A percentile compares a stretch with the other conserved stretches of the same genome.
Evolutionary conservation across 2,329 filamentous ascomycete genomes (phyloP).

Genomic region (Fusarium palustre): DNA sequence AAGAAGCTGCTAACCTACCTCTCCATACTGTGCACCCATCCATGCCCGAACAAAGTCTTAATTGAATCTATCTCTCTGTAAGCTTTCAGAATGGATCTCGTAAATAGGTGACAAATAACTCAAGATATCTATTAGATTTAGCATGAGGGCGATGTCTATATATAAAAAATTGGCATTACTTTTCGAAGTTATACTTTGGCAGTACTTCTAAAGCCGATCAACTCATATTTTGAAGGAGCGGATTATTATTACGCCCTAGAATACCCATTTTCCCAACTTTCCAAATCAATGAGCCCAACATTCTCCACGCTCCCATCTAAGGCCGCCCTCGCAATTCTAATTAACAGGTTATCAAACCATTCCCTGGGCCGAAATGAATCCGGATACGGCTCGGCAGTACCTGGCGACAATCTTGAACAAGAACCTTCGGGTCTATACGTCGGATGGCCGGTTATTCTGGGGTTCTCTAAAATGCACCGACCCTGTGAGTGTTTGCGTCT

Average conservation of each 20-base stretch:
- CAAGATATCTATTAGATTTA: not conserved
- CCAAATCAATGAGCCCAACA: conserved; percentile 20
- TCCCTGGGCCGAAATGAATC: conserved; percentile 56
- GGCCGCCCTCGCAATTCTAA: conserved; percentile 1
- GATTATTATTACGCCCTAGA: conserved; percentile 3
- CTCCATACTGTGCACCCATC: not conserved
- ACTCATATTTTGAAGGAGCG: not conserved
- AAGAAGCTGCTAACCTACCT: too few species aligned
- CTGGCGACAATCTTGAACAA: conserved; percentile 78
- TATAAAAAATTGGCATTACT: too few species aligned
- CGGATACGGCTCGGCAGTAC: conserved; percentile 65
- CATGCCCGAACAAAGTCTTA: not conserved
- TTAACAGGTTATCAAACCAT: conserved; percentile 2
- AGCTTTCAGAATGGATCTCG: not conserved
- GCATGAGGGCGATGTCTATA: too few species aligned
- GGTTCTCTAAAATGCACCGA: conserved; percentile 96
- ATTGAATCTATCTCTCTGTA: not conserved
- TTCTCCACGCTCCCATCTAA: conserved; percentile 12
- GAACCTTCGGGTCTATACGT: conserved; percentile 81
- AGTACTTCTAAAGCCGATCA: not conserved
- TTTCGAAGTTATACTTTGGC: not conserved
- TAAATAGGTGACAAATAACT: too few species aligned
- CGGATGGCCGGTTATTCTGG: conserved; percentile 87
- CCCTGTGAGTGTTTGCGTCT: conserved; percentile 68
- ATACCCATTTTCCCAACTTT: conserved; percentile 4